These are phyloP conservation scores for Alternaria longipes DNA, from an alignment of 2,329 filamentous ascomycete species.

Conservation along the genomic window DNA sequence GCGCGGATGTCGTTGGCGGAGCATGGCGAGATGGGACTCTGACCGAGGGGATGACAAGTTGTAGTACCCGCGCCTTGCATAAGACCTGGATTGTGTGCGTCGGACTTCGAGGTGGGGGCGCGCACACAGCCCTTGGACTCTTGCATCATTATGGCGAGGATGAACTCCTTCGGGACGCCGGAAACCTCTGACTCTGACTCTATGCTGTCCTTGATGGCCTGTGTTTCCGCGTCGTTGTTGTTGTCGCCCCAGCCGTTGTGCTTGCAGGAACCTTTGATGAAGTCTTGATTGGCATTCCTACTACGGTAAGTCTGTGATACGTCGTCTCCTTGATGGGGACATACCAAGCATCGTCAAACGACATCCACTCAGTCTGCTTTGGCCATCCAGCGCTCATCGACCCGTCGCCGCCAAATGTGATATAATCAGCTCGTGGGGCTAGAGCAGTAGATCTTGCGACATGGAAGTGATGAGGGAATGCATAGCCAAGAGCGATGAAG, in stretches of 20 bases:
- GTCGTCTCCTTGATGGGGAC: background rate
- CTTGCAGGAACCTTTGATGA: slow-evolving; percentile 50
- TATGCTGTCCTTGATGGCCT: slow-evolving; percentile 52
- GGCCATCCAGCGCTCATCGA: slow-evolving; percentile 51
- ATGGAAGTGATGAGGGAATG: slow-evolving; percentile 30
- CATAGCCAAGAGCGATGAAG: slow-evolving; percentile 35
- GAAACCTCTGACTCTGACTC: slow-evolving; percentile 38
- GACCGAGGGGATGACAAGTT: slow-evolving; percentile 38
- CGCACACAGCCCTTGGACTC: slow-evolving; percentile 59
- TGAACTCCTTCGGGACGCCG: slow-evolving; percentile 53
- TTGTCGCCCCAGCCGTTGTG: slow-evolving; percentile 47
- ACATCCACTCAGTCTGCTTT: slow-evolving; percentile 42
- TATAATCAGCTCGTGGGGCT: slow-evolving; percentile 33
- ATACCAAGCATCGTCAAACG: slow-evolving; percentile 49
- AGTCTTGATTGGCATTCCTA: slow-evolving; percentile 46
- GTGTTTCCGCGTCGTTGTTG: slow-evolving; percentile 51
- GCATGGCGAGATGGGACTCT: slow-evolving; percentile 53
- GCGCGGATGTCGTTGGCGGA: slow-evolving; percentile 41
- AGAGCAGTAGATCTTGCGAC: slow-evolving; percentile 19
- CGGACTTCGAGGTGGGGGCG: slow-evolving; percentile 55
- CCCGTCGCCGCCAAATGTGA: slow-evolving; percentile 49
- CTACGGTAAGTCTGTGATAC: slow-evolving; percentile 3
- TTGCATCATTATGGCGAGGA: slow-evolving; percentile 58
- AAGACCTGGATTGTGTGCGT: slow-evolving; percentile 57
- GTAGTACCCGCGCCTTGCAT: slow-evolving; percentile 54